Evolutionary conservation across 1,284 basidiomycete genomes (phyloP).

Genomic region (Boletus subluridellus): DNA sequence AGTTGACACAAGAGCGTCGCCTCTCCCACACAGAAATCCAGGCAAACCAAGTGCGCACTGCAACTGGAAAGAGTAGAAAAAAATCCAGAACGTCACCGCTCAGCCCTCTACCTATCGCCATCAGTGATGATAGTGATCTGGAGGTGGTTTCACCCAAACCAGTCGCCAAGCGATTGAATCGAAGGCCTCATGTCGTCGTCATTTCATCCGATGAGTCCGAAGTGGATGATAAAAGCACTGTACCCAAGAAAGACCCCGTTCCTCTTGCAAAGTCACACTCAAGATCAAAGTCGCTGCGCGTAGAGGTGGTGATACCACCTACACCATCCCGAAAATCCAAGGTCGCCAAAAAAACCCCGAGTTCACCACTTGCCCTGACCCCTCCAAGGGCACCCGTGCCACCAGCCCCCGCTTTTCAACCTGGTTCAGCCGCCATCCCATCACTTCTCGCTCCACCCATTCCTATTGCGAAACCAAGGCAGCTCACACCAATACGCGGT

Average conservation of each 20-base stretch:
- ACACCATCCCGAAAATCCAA: slow-evolving; percentile 15
- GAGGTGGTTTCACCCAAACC: slow-evolving; percentile 19
- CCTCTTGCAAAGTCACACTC: slow-evolving; percentile 14
- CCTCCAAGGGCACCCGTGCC: slow-evolving; percentile 6
- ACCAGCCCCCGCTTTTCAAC: slow-evolving; percentile 4
- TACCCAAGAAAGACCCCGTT: slow-evolving; percentile 5
- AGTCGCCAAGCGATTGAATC: slow-evolving; percentile 18
- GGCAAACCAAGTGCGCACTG: slow-evolving; percentile 23
- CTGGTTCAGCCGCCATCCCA: not conserved
- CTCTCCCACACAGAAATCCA: slow-evolving; percentile 40
- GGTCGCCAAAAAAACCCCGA: slow-evolving; percentile 2
- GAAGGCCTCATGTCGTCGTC: slow-evolving; percentile 28
- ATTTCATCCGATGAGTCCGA: slow-evolving; percentile 48
- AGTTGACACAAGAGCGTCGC: slow-evolving; percentile 54
- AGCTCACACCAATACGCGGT: slow-evolving; percentile 65
- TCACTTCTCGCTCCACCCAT: slow-evolving; percentile 17
- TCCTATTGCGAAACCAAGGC: slow-evolving; percentile 45
- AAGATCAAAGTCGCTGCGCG: slow-evolving; percentile 18
- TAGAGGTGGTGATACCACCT: slow-evolving; percentile 42
- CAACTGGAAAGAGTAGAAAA: slow-evolving; percentile 8
- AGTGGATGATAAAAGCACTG: slow-evolving; percentile 11
- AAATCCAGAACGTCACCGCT: not conserved
- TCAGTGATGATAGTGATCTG: slow-evolving; percentile 32
- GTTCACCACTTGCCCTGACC: not conserved
- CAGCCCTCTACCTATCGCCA: slow-evolving; percentile 15